Base-by-base conservation (phyloP, 1,284 basidiomycete species). In the Ustilago tritici region DNA sequence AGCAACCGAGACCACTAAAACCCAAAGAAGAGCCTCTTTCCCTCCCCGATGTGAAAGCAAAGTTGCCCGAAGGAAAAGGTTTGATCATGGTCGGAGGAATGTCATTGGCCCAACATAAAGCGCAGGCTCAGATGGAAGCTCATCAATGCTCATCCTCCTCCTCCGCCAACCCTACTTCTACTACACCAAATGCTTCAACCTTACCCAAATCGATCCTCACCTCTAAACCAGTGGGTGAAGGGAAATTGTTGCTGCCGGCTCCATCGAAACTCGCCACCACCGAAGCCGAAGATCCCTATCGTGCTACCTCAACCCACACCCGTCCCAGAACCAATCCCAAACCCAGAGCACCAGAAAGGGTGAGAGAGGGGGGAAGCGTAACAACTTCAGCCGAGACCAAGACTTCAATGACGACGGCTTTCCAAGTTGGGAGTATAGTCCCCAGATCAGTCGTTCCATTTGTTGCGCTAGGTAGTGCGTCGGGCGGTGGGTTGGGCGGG, bases 361-460 rank as follows among this genome's bases (percentile, higher is more conserved):
- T 9, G 19, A 38, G 50, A 9, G 49, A 12, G n/a, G 60, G 60
- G 17, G 19, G 43, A 4, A 53, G 53, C 17, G 49, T 38, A 50
- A 56, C 71, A 1, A 52, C 49, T 0, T 43, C 65, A 10, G 47
- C 19, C 2, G 36, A 35, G 5, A 75, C 49, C 0, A 46, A 49
- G 15, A 74, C 38, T 10, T 41, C 38, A 10, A 58, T 47, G 4
- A 8, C 43, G 11, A 75, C 72, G 3, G 49, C 61, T 4, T 75
- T 75, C 23, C 60, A 75, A 35, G 73, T 76, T 15, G 73, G 73
- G 1, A 60, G 52, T 41, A 71, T 76, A 31, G 65, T 76, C 0
- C 55, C 68, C 1, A 52, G 68, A 4, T 17, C 50, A 28, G 23
- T 28, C 23, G 3, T 28, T 0, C 23, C 23, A 3, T 28, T 28